Conservation (phyloP, 768 basidiomycete species). For the Termitomyces sp. region DNA sequence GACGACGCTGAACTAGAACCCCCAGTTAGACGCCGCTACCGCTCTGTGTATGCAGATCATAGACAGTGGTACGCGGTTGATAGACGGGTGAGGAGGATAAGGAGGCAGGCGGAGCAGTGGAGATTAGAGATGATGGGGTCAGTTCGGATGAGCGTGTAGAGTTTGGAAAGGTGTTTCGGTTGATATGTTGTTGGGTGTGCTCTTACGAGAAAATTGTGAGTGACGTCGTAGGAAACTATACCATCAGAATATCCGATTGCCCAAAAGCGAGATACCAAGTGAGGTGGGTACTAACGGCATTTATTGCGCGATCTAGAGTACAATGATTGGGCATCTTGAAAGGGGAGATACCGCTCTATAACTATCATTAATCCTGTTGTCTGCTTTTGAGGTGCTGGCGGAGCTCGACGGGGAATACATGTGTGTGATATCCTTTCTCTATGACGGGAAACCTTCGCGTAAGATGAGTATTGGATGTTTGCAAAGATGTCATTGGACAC, state of each 20-base stretch:
- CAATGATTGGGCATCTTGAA: background rate
- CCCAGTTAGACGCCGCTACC: constrained; percentile 33
- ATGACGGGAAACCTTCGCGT: background rate
- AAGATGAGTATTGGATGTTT: background rate
- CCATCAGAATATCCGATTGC: no score
- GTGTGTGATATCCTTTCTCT: background rate
- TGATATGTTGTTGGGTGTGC: no score
- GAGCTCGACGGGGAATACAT: background rate
- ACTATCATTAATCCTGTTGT: background rate
- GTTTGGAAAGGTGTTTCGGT: no score
- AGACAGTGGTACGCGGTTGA: constrained; percentile 45
- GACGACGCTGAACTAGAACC: constrained; percentile 18
- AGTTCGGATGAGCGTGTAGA: no score
- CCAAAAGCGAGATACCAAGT: background rate
- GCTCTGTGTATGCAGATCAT: constrained; percentile 48
- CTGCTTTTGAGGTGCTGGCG: background rate
- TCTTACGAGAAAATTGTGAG: no score
- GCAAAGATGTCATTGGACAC: constrained; percentile 5
- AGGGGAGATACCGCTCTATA: background rate
- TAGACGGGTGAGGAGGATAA: constrained; percentile 29
- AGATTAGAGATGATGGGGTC: background rate
- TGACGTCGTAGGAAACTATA: background rate
- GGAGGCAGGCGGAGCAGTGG: constrained; percentile 25
- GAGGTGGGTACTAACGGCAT: background rate
- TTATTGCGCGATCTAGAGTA: background rate